Percentiles rank a stretch among this genome's conserved stretches.
These are phyloP conservation scores for Saccharomyces hybrid DNA, from an alignment of 1,139 yeast genomes.

Conservation along the genomic window DNA sequence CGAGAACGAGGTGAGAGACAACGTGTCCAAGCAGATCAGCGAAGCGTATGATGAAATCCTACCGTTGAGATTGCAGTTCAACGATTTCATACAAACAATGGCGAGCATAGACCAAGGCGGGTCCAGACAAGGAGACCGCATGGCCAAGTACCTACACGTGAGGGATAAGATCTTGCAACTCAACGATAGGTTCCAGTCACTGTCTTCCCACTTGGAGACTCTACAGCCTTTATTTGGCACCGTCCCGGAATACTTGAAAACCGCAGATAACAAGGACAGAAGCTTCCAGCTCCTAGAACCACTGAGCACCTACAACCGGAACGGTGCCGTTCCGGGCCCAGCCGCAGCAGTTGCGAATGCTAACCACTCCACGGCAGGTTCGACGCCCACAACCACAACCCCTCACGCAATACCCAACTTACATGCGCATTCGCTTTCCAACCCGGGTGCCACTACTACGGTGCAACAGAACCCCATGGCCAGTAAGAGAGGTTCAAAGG, in stretches of 20 bases:
- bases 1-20: constrained; percentile 9
- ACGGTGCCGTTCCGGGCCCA: constrained; percentile 12
- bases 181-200: constrained; percentile 17
- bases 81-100: constrained; percentile 24
- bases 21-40: constrained; percentile 10
- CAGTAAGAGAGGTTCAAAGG: background rate
- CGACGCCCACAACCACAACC: constrained; percentile 10
- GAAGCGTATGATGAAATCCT: constrained; percentile 18
- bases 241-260: constrained; percentile 17
- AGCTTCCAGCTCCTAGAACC: constrained; percentile 25
- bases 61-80: constrained; percentile 26
- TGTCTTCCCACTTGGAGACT: constrained; percentile 20
- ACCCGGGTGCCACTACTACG: constrained; percentile 9
- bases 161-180: constrained; percentile 20
- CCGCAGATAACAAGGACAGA: constrained; percentile 16
- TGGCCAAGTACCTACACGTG: constrained; percentile 6
- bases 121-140: background rate
- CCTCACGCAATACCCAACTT: constrained; percentile 6
- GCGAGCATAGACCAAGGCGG: constrained; percentile 17
- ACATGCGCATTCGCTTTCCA: constrained; percentile 4
- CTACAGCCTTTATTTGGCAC: constrained; percentile 25
- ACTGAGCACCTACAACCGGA: constrained; percentile 7
- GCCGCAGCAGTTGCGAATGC: constrained; percentile 26
- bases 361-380: constrained; percentile 10
- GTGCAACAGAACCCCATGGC: background rate